Base-by-base conservation (phyloP, 2,329 filamentous ascomycete species). In the Thermoascus crustaceus region DNA sequence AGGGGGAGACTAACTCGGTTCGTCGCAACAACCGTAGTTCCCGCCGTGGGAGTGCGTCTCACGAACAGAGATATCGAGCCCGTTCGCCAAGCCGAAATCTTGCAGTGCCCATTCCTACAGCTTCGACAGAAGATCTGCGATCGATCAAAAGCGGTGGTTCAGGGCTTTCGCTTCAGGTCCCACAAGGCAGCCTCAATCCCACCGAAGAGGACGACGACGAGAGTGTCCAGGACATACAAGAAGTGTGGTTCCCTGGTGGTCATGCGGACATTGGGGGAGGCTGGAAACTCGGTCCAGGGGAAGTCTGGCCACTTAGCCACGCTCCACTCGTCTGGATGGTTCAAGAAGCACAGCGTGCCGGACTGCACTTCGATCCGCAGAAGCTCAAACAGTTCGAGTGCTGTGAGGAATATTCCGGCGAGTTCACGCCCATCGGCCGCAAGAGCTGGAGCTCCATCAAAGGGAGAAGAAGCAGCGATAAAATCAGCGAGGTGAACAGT, bases 191-290 rank as follows among this genome's bases (percentile, higher is more conserved):
- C n/a, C 32, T 24, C 7, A n/a, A n/a, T n/a, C 23, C 29, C 5
- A 40, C 43, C 11, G 45, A 44, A 29, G 49, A 51, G 3, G 52
- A 52, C 10, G 58, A 63, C 9, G 52, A 61, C 9, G 52, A 55
- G n/a, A 39, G 38, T 0, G 67, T 71, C 1, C 83, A 88, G 50
- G 82, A 89, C 45, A 81, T 89, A 31, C 74, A 84, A 40, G 85
- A 91, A 49, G 73, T 89, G 6, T 67, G 64, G 64, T 91, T 91
- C 49, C 71, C 83, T 0, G 85, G 85, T 6, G 78, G 80, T 7
- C 85, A 93, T 43, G 84, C 76, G 2, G 84, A 89, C 43, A 77
- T 88, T 19, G 84, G 84, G 1, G 84, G 84, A 7, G 84, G 84
- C 0, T 87, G 82, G 83, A 73, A 75, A 32, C 61, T 75, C 0